A percentile compares a stretch with the other conserved stretches of the same genome.
phyloP scores from a whole-genome alignment of 177 flowering plant species.

The Vitis hybrid region DNA sequence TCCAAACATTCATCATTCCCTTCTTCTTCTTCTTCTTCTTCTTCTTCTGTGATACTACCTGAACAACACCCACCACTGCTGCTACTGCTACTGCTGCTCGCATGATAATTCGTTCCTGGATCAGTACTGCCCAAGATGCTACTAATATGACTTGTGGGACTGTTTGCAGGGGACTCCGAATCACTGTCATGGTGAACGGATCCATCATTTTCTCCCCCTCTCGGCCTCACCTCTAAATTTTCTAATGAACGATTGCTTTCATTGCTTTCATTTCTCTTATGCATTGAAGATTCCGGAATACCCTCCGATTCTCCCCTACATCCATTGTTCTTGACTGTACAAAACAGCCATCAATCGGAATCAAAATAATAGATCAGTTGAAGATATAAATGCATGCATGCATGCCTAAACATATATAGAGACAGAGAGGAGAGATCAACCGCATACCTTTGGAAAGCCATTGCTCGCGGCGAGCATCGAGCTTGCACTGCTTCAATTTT shows the following conservation, averaged over 20 bases:
- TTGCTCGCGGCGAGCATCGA: conserved; percentile 89
- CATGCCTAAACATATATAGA: neutral
- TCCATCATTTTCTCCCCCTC: conserved; percentile 25
- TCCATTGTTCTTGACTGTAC: conserved; percentile 59
- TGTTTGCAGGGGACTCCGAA: conserved; percentile 49
- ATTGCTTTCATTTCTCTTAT: neutral
- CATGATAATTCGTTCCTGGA: conserved; percentile 43
- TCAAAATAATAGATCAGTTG: neutral
- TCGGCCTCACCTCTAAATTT: conserved; percentile 37
- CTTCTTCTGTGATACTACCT: conserved; percentile 66
- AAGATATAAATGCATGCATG: neutral
- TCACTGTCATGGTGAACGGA: conserved; percentile 47
- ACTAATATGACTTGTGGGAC: conserved; percentile 35
- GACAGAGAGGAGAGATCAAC: neutral
- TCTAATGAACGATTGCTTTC: conserved; percentile 21
- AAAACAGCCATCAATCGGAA: conserved; percentile 6
- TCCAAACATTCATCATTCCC: conserved; percentile 67
- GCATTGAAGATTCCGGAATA: conserved; percentile 12
- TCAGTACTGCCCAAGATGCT: conserved; percentile 37
- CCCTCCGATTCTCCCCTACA: conserved; percentile 39
- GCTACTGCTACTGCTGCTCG: conserved; percentile 43
- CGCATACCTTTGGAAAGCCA: conserved; percentile 86
- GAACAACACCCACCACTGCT: conserved; percentile 61
- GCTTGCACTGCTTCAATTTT: conserved; percentile 89
- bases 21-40: conserved; percentile 26